Conservation (phyloP, 805 yeast species). For the Teunomyces atbi region DNA sequence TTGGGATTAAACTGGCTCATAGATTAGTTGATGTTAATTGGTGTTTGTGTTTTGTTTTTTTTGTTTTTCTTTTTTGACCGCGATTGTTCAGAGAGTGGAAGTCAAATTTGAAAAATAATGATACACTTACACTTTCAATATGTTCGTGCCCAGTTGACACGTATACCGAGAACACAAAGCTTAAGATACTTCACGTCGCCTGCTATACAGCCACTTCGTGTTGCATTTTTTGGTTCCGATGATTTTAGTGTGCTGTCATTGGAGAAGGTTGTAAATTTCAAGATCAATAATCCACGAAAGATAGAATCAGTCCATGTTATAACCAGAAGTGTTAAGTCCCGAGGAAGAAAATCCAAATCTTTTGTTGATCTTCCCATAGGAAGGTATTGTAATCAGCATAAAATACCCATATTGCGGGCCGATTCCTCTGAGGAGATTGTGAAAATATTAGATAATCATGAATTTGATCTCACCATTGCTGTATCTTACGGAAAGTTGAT, state of each 20-base stretch:
- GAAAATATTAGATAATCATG: slow-evolving; percentile 14
- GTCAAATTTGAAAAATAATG: neutral
- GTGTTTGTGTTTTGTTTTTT: slow-evolving; percentile 2
- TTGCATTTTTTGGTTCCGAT: slow-evolving; percentile 82
- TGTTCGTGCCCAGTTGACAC: neutral
- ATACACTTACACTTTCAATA: neutral
- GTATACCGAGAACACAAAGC: neutral
- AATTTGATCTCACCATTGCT: slow-evolving; percentile 73
- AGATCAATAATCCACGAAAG: slow-evolving; percentile 14
- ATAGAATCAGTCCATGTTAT: slow-evolving; percentile 53
- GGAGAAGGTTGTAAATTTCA: slow-evolving; percentile 29
- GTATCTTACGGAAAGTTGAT: slow-evolving; percentile 87
- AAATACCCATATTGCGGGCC: slow-evolving; percentile 43
- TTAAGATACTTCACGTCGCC: neutral
- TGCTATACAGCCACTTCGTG: slow-evolving; percentile 9
- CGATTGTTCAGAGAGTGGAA: neutral
- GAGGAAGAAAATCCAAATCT: slow-evolving; percentile 55
- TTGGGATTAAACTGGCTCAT: slow-evolving; percentile 8
- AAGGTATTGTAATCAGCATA: slow-evolving; percentile 12
- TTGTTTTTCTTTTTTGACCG: neutral
- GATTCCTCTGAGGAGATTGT: slow-evolving; percentile 46
- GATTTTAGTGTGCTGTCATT: slow-evolving; percentile 61
- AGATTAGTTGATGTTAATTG: slow-evolving; percentile 1
- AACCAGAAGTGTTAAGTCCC: slow-evolving; percentile 59
- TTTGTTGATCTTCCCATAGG: slow-evolving; percentile 56